phyloP scores from a whole-genome alignment of 2,329 filamentous ascomycete genomes.

The Trichoderma hamatum region DNA sequence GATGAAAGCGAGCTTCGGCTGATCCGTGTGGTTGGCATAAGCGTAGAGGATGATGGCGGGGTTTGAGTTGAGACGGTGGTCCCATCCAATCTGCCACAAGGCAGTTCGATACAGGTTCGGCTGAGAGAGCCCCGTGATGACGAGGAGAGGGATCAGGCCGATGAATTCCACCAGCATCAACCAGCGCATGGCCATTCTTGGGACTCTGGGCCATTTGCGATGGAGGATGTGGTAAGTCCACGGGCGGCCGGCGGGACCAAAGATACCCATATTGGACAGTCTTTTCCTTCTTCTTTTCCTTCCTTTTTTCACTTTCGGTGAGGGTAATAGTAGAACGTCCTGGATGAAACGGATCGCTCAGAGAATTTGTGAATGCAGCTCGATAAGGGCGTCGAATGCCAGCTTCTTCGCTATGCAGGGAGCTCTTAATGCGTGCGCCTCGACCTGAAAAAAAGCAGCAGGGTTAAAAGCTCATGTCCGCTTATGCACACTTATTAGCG shows the following conservation, averaged over 20 bases:
- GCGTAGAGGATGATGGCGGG: slow-evolving; percentile 71
- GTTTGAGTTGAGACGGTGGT: slow-evolving; percentile 74
- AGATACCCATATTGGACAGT: slow-evolving; percentile 15
- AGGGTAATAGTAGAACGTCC: background rate
- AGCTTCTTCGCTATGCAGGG: slow-evolving; percentile 3
- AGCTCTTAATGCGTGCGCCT: background rate
- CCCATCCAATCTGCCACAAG: slow-evolving; percentile 72
- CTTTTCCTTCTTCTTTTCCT: background rate
- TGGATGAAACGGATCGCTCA: background rate
- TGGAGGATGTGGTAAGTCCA: slow-evolving; percentile 58
- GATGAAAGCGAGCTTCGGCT: slow-evolving; percentile 66
- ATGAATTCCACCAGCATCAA: slow-evolving; percentile 68
- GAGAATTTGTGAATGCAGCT: background rate
- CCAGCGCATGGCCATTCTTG: slow-evolving; percentile 59
- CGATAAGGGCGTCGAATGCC: background rate
- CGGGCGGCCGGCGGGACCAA: background rate
- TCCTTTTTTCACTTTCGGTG: background rate
- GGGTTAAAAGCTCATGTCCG: slow-evolving; percentile 15
- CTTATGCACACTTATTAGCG: background rate
- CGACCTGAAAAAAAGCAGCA: background rate
- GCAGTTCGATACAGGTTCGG: slow-evolving; percentile 72
- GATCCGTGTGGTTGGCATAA: slow-evolving; percentile 69
- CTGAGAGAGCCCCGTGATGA: slow-evolving; percentile 73
- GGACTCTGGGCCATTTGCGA: slow-evolving; percentile 57
- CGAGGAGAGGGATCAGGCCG: slow-evolving; percentile 65